Conservation (phyloP, 495 filamentous ascomycete genomes). For the Apodospora peruviana region DNA sequence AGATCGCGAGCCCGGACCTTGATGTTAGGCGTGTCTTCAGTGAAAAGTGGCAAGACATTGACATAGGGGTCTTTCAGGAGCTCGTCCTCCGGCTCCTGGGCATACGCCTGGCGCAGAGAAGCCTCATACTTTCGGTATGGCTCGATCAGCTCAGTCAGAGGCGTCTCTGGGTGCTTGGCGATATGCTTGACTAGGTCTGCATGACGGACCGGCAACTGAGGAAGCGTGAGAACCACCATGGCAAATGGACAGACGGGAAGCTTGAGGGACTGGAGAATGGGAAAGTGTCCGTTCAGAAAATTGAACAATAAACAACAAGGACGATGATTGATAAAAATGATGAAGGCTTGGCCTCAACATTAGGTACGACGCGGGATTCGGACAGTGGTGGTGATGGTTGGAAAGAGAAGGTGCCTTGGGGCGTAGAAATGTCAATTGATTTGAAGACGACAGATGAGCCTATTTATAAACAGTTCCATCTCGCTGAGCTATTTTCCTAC, state of each 20-base stretch:
- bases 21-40: constrained; percentile 46
- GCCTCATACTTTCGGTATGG: constrained; percentile 68
- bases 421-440: no score
- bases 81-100: constrained; percentile 59
- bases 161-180: constrained; percentile 42
- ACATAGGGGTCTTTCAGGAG: constrained; percentile 52
- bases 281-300: background rate
- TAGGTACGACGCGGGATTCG: no score
- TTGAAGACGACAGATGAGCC: no score
- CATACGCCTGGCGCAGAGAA: constrained; percentile 62
- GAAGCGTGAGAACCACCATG: constrained; percentile 33
- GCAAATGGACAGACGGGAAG: constrained; percentile 2
- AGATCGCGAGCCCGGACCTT: constrained; percentile 60
- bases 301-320: no score
- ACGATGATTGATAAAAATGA: no score
- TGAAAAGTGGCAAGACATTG: constrained; percentile 69
- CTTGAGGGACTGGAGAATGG: no score
- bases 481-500: no score
- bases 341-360: no score
- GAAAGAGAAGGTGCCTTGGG: no score
- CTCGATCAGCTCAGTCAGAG: constrained; percentile 52
- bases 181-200: constrained; percentile 41
- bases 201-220: constrained; percentile 38
- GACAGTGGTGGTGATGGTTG: no score
- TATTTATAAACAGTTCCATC: no score